Percentiles rank a stretch among this genome's conserved stretches.
These are phyloP conservation scores for Eucalyptus erythrocorys DNA, from an alignment of 345 rosid species.

Conservation along the genomic window DNA sequence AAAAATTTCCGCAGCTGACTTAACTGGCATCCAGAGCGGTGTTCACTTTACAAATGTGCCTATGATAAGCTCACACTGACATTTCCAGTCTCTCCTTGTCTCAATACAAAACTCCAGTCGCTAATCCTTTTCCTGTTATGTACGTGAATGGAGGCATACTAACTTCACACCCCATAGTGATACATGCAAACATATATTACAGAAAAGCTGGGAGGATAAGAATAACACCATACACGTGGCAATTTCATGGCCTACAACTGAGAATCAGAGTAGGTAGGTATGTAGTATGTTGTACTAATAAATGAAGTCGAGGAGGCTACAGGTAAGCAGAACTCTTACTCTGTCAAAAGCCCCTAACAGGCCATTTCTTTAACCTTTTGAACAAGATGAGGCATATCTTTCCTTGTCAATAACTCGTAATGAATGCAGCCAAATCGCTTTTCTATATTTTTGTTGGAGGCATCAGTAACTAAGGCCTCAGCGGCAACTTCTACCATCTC, in stretches of 20 bases:
- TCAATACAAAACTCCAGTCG: background rate
- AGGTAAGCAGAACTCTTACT: too few species aligned
- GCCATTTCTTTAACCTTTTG: too few species aligned
- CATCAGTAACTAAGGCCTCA: too few species aligned
- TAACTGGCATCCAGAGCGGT: background rate
- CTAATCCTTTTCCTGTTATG: background rate
- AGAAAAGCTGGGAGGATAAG: background rate
- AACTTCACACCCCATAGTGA: background rate
- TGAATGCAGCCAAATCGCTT: too few species aligned
- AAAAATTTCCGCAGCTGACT: background rate
- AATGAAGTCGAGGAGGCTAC: too few species aligned
- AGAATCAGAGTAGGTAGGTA: background rate
- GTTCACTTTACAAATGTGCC: background rate
- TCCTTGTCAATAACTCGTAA: too few species aligned
- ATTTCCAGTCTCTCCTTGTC: background rate
- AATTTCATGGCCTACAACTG: background rate
- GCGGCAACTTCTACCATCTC: too few species aligned
- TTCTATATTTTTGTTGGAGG: too few species aligned
- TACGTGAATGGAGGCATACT: background rate
- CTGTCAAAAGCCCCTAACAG: too few species aligned
- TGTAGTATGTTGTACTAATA: too few species aligned
- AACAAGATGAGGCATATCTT: too few species aligned
- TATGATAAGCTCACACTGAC: background rate
- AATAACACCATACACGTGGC: background rate
- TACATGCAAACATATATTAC: background rate